A percentile compares a stretch with the other conserved stretches of the same genome.
Conservation (phyloP, 331 rosid species). For the Saraca asoca region DNA sequence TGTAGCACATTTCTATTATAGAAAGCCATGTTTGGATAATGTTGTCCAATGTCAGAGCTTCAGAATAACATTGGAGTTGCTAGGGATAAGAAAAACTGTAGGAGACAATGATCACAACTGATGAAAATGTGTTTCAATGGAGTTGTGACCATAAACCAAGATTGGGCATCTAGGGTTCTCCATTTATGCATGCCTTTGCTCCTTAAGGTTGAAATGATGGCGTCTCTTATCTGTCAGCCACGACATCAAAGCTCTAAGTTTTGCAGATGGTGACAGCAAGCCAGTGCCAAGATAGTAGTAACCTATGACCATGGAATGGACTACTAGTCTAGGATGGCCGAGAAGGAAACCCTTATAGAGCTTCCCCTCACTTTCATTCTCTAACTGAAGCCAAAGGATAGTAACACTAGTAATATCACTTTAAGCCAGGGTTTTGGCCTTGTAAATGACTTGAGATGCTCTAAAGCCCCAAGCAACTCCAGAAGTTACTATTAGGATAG, state of each 20-base stretch:
- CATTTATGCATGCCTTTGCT: slow-evolving; percentile 70
- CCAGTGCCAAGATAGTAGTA: too few relatives aligned
- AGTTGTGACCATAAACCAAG: slow-evolving; percentile 52
- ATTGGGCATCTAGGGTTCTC: slow-evolving; percentile 55
- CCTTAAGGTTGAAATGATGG: slow-evolving; percentile 78
- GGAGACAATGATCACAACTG: slow-evolving; percentile 37
- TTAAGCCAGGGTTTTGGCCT: too few relatives aligned
- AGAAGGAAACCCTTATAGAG: too few relatives aligned
- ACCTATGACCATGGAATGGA: too few relatives aligned
- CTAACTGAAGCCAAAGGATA: too few relatives aligned
- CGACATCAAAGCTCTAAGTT: slow-evolving; percentile 60
- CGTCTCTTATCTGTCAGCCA: slow-evolving; percentile 62
- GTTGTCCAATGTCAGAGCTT: slow-evolving; percentile 66
- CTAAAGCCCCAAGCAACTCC: too few relatives aligned
- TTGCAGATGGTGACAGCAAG: slow-evolving; percentile 34
- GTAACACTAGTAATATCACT: too few relatives aligned
- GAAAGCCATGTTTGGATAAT: slow-evolving; percentile 52
- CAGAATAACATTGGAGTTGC: slow-evolving; percentile 74
- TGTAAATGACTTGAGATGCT: too few relatives aligned
- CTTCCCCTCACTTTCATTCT: too few relatives aligned
- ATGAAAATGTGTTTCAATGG: slow-evolving; percentile 57
- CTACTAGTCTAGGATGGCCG: too few relatives aligned
- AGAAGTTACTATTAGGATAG: too few relatives aligned
- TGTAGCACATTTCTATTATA: slow-evolving; percentile 74
- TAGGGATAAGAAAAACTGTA: slow-evolving; percentile 56